These are phyloP conservation scores for Chlorociboria aeruginascens DNA, from an alignment of 495 filamentous ascomycete species.

Conservation along the genomic window DNA sequence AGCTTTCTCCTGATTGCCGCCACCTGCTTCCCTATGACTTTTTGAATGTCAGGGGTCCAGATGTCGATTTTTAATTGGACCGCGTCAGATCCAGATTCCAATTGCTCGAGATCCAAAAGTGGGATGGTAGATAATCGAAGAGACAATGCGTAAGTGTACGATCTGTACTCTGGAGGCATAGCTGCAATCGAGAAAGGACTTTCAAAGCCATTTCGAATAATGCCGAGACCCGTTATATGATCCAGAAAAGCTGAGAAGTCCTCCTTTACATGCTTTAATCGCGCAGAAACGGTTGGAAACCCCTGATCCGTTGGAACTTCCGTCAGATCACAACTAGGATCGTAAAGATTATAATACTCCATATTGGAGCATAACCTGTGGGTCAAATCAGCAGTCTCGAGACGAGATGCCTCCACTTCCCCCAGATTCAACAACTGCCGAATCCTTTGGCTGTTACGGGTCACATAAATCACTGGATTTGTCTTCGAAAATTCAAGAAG, in stretches of 20 bases:
- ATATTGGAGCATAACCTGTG: slow-evolving; percentile 62
- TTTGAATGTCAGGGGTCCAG: slow-evolving; percentile 33
- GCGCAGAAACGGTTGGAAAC: slow-evolving; percentile 41
- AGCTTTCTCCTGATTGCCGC: slow-evolving; percentile 41
- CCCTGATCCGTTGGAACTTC: slow-evolving; percentile 27
- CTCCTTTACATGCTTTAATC: slow-evolving; percentile 59
- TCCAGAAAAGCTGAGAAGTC: slow-evolving; percentile 63
- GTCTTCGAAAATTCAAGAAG: slow-evolving; percentile 45
- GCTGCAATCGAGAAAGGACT: slow-evolving; percentile 62
- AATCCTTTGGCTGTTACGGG: slow-evolving; percentile 56
- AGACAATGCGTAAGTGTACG: slow-evolving; percentile 53
- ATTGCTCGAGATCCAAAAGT: slow-evolving; percentile 47
- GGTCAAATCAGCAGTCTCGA: slow-evolving; percentile 39
- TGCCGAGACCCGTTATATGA: slow-evolving; percentile 45
- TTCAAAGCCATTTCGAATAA: slow-evolving; percentile 45
- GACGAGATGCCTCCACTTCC: slow-evolving; percentile 38
- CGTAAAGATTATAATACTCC: slow-evolving; percentile 65
- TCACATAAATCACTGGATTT: slow-evolving; percentile 64
- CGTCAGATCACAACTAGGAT: slow-evolving; percentile 26
- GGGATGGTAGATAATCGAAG: slow-evolving; percentile 40
- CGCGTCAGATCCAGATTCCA: slow-evolving; percentile 59
- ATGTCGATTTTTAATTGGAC: slow-evolving; percentile 50
- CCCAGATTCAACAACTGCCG: slow-evolving; percentile 48
- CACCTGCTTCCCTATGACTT: slow-evolving; percentile 29
- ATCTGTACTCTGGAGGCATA: slow-evolving; percentile 51